Evolutionary conservation across 2,329 filamentous ascomycete species (phyloP).

Genomic region (Sclerotinia borealis): DNA sequence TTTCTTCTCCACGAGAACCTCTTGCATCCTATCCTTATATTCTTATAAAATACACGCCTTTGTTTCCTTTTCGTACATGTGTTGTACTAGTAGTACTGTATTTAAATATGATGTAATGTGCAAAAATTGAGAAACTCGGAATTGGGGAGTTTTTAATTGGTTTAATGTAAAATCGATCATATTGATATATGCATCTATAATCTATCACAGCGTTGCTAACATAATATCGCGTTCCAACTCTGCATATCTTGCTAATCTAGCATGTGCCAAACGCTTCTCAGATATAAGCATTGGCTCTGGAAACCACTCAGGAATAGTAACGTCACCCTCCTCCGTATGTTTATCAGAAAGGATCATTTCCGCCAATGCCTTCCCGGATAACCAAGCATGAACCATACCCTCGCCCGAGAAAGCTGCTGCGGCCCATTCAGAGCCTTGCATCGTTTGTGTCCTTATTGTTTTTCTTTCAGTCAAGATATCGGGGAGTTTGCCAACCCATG

Average conservation of each 20-base stretch:
- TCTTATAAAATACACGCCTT: too few relatives aligned
- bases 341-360: conserved; percentile 34
- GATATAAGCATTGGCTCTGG: neutral
- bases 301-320: neutral
- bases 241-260: neutral
- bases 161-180: too few relatives aligned
- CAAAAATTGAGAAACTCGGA: too few relatives aligned
- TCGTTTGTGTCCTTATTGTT: too few relatives aligned
- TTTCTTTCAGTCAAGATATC: neutral
- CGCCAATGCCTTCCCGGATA: conserved; percentile 37
- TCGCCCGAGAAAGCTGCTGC: conserved; percentile 1
- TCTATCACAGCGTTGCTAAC: too few relatives aligned
- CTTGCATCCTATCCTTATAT: too few relatives aligned
- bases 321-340: conserved; percentile 32
- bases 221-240: neutral
- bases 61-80: too few relatives aligned
- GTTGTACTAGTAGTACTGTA: too few relatives aligned
- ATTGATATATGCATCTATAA: too few relatives aligned
- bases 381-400: conserved; percentile 24
- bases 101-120: too few relatives aligned
- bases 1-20: too few relatives aligned
- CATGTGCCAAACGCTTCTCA: neutral
- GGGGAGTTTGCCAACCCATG: neutral
- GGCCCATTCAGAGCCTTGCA: neutral
- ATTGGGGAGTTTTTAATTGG: too few relatives aligned